Percentiles rank a stretch among this genome's conserved stretches.
phyloP scores from a whole-genome alignment of 306 rosid species.

The Vicia villosa region DNA sequence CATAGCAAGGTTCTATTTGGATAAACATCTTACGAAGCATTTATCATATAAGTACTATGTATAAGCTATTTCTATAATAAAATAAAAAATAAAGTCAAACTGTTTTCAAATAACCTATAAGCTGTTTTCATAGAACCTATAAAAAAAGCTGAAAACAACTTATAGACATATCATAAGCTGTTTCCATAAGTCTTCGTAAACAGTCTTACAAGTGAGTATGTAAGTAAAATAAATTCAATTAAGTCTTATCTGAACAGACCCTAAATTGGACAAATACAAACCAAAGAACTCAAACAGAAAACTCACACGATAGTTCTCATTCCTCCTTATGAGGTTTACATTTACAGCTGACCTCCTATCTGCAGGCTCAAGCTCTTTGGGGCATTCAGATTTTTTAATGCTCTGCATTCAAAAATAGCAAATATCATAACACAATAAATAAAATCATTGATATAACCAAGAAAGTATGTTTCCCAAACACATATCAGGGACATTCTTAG shows the following conservation, averaged over 20 bases:
- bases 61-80: not conserved
- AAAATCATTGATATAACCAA: constrained; percentile 5
- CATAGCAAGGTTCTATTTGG: not conserved
- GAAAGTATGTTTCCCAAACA: constrained; percentile 24
- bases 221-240: not conserved
- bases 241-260: not conserved
- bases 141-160: not conserved
- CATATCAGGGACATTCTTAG: constrained; percentile 21
- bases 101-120: not conserved
- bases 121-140: not conserved
- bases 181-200: not conserved
- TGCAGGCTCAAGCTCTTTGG: constrained; percentile 91
- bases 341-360: constrained; percentile 78
- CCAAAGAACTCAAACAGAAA: constrained; percentile 31
- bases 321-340: constrained; percentile 86
- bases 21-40: not conserved
- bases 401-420: constrained; percentile 62
- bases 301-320: constrained; percentile 81
- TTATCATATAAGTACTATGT: not conserved
- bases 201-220: not conserved
- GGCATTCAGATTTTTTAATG: constrained; percentile 88
- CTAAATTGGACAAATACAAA: constrained; percentile 27
- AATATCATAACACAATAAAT: constrained; percentile 3
- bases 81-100: not conserved
- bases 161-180: not conserved